These are phyloP conservation scores for Ascochyta pisi DNA, from an alignment of 2,329 filamentous ascomycete species.

Conservation along the genomic window DNA sequence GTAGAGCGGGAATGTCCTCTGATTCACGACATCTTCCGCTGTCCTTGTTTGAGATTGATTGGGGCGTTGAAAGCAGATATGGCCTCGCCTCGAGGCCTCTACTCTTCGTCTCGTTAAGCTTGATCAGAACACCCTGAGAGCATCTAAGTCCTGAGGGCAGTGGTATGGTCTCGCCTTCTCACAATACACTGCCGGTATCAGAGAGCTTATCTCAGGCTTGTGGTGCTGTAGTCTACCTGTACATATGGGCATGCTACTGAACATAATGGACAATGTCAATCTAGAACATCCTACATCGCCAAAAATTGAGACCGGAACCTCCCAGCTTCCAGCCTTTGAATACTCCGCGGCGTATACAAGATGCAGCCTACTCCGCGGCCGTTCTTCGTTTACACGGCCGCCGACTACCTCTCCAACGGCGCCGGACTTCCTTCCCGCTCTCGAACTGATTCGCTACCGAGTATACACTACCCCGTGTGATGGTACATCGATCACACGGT, in stretches of 20 bases:
- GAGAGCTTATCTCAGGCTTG: no score
- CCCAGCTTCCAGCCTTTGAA: neutral
- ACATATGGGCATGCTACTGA: no score
- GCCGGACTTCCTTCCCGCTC: neutral
- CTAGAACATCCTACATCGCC: neutral
- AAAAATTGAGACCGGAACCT: neutral
- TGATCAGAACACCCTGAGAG: no score
- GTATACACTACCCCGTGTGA: neutral
- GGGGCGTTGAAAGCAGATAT: no score
- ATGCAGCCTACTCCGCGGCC: neutral
- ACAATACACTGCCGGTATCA: no score
- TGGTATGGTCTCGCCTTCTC: no score
- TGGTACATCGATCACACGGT: neutral
- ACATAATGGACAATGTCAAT: neutral
- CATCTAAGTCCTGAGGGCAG: no score
- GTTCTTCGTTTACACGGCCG: neutral
- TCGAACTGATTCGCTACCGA: neutral
- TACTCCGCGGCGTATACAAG: neutral
- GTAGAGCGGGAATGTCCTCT: neutral
- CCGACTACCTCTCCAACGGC: no score
- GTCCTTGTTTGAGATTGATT: no score
- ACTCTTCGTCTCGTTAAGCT: no score
- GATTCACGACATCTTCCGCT: neutral
- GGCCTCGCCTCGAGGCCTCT: no score
- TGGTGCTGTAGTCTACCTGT: no score